A percentile compares a stretch with the other conserved stretches of the same genome.
phyloP scores from a whole-genome alignment of 169 alveolate genomes.

The Cryptosporidium ryanae region DNA sequence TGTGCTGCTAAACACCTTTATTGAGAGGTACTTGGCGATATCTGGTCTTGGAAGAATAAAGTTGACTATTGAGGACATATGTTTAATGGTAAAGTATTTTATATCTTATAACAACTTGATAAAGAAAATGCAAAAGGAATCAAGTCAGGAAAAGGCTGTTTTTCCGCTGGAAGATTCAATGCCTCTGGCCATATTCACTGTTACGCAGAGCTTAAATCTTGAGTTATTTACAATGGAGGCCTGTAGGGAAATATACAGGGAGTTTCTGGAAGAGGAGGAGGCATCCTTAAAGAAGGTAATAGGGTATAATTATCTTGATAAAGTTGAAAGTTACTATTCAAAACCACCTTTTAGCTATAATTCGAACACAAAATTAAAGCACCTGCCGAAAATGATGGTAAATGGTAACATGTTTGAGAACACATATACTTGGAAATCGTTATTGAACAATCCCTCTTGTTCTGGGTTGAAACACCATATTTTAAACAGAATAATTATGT shows the following conservation, averaged over 20 bases:
- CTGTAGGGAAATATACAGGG: constrained; percentile 54
- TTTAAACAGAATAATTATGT: constrained; percentile 44
- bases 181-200: constrained; percentile 41
- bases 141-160: neutral
- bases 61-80: constrained; percentile 62
- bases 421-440: constrained; percentile 16
- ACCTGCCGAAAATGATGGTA: constrained; percentile 26
- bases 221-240: constrained; percentile 42
- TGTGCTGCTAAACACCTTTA: constrained; percentile 3
- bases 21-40: constrained; percentile 22
- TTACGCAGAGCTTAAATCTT: constrained; percentile 22
- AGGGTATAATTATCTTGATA: neutral
- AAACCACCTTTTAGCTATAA: constrained; percentile 62
- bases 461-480: constrained; percentile 19
- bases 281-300: constrained; percentile 18
- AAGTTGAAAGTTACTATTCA: constrained; percentile 11
- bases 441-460: constrained; percentile 8
- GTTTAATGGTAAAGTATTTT: constrained; percentile 7
- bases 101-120: constrained; percentile 4
- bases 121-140: neutral
- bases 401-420: neutral
- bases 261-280: constrained; percentile 50
- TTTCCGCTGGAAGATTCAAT: constrained; percentile 11
- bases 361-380: constrained; percentile 7
- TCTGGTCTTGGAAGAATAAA: constrained; percentile 41